Evolutionary conservation across 2,329 filamentous ascomycete species (phyloP).

Genomic region (Arthroderma sp.): DNA sequence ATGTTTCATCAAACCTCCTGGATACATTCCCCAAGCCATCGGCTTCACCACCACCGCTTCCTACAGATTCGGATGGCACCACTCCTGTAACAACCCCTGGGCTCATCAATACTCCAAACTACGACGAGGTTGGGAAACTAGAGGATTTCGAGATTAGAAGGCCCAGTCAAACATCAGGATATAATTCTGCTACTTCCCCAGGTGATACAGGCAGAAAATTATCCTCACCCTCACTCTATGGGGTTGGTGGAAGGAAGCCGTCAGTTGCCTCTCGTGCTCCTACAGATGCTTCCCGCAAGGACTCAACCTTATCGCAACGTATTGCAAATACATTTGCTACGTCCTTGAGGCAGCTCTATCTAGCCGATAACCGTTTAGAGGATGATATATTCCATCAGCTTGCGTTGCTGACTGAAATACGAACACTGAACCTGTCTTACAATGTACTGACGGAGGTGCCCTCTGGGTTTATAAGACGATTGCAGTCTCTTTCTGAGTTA

Average conservation of each 20-base stretch:
- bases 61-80: constrained; percentile 25
- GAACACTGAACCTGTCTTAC: constrained; percentile 85
- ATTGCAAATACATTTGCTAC: constrained; percentile 77
- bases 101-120: constrained; percentile 52
- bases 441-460: constrained; percentile 91
- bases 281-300: constrained; percentile 58
- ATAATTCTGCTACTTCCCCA: constrained; percentile 65
- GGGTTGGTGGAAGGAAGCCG: constrained; percentile 68
- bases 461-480: constrained; percentile 71
- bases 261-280: constrained; percentile 61
- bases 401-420: constrained; percentile 65
- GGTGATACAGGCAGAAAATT: constrained; percentile 55
- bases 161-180: constrained; percentile 70
- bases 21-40: constrained; percentile 78
- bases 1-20: constrained; percentile 88
- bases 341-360: constrained; percentile 67
- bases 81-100: constrained; percentile 35
- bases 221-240: constrained; percentile 69
- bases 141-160: constrained; percentile 54
- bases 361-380: constrained; percentile 87
- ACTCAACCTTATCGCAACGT: constrained; percentile 71
- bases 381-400: constrained; percentile 94
- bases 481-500: constrained; percentile 79
- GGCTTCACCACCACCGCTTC: constrained; percentile 51
- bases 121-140: constrained; percentile 60